Evolutionary conservation across 1,284 basidiomycete species (phyloP).

Genomic region (Moniliophthora roreri): DNA sequence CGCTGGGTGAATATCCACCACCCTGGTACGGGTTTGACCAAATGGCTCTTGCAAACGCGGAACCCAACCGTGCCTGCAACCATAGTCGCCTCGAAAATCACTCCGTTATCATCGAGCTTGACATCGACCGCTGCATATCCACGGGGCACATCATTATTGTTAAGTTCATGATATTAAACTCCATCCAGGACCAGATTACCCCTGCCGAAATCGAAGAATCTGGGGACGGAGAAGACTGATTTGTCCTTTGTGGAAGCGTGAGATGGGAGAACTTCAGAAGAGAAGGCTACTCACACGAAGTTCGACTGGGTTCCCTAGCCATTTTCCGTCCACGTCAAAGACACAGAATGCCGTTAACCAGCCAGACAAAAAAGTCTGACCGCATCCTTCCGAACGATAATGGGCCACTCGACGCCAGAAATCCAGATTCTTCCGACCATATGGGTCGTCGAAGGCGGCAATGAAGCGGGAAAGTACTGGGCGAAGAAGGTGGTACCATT

Average conservation of each 20-base stretch:
- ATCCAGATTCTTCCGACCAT: constrained; percentile 18
- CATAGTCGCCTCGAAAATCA: constrained; percentile 30
- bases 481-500: constrained; percentile 33
- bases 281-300: neutral
- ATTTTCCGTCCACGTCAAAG: constrained; percentile 26
- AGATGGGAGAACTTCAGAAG: too few species aligned
- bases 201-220: too few species aligned
- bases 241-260: too few species aligned
- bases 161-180: constrained; percentile 33
- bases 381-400: constrained; percentile 19
- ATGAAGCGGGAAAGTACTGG: constrained; percentile 35
- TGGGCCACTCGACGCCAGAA: constrained; percentile 32
- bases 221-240: too few species aligned
- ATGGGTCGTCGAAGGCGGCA: constrained; percentile 29
- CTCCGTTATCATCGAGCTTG: constrained; percentile 34
- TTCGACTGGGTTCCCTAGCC: constrained; percentile 17
- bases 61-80: constrained; percentile 40
- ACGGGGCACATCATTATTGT: constrained; percentile 29
- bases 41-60: constrained; percentile 18
- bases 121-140: constrained; percentile 39
- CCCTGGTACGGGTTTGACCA: constrained; percentile 7
- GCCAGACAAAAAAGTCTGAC: constrained; percentile 24
- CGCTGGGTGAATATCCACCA: constrained; percentile 20
- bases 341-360: constrained; percentile 42
- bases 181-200: constrained; percentile 32